Evolutionary conservation across 495 filamentous ascomycete species (phyloP), one percentile per base, ranked within the genome.

Genomic region (Ascodesmis nigricans): DNA sequence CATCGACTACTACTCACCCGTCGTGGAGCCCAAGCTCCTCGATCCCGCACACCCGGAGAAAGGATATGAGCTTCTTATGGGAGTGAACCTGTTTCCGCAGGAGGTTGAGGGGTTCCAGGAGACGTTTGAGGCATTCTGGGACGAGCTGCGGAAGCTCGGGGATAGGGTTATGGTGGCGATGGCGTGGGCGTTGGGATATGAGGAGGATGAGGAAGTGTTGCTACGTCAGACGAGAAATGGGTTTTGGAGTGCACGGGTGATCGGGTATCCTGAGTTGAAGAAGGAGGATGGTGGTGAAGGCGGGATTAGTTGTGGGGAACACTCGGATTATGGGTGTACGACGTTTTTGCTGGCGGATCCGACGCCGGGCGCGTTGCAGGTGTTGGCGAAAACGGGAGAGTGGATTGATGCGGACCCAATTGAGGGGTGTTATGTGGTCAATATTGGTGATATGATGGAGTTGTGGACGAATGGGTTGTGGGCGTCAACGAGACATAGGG

Each of bases 391-490:
- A n/a, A 49, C 57, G 13, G 63, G 62, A 5, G 58, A 61, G 36
- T 71, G 65, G 66, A 46, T 72, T 10, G 60, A 61, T 43, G 67
- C 56, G 5, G 47, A 53, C n/a, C 69, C 68, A 0, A 53, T 71
- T 14, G 45, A 60, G 26, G 67, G 66, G 9, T 66, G 67, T 0
- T 49, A 71, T 8, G 71, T 74, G 3, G 67, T 77, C 21, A 75
- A 75, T 49, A 66, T 77, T 35, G 71, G 67, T 0, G 70, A 73
- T 43, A 67, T 70, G 42, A 55, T 75, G 55, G 63, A 67, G 58
- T 54, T 67, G 6, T 57, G 70, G 32, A 71, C 63, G 17, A 75
- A 74, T 42, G 63, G 68, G 44, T 47, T 54, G 33, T 69, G 70
- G 40, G 65, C 63, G 42, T 68, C 63, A 5, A 73, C 66, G 0